These are phyloP conservation scores for Daldinia childiae DNA, from an alignment of 495 filamentous ascomycete species.

Conservation along the genomic window DNA sequence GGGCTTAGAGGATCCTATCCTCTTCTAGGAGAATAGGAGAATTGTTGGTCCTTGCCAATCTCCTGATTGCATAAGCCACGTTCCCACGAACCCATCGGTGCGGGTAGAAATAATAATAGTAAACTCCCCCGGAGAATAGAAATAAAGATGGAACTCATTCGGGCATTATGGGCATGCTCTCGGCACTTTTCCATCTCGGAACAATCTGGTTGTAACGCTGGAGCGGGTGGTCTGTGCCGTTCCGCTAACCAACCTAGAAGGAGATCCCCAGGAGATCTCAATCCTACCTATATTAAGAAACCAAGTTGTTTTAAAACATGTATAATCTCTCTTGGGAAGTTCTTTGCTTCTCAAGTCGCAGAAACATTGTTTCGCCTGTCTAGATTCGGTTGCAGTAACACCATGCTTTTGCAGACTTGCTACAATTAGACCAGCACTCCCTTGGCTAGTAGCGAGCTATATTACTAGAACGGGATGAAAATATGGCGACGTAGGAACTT, in stretches of 20 bases:
- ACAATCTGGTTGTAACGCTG: slow-evolving; percentile 17
- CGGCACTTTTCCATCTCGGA: slow-evolving; percentile 16
- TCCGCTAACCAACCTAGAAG: slow-evolving; percentile 20
- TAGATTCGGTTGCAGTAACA: slow-evolving; percentile 8
- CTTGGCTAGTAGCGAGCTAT: slow-evolving; percentile 4
- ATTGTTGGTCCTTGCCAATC: slow-evolving; percentile 22
- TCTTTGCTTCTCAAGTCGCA: neutral
- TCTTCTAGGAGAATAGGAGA: slow-evolving; percentile 2
- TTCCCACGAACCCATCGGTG: slow-evolving; percentile 22
- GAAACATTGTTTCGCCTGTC: neutral
- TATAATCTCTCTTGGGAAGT: slow-evolving; percentile 9
- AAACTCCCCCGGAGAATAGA: neutral
- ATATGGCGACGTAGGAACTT: neutral
- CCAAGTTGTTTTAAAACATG: slow-evolving; percentile 18
- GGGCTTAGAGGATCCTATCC: slow-evolving; percentile 24
- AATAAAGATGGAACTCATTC: slow-evolving; percentile 3
- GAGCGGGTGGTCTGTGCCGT: neutral
- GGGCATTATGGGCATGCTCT: slow-evolving; percentile 2
- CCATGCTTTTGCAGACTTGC: neutral
- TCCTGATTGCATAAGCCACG: slow-evolving; percentile 31
- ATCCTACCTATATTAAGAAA: slow-evolving; percentile 15
- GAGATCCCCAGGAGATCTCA: slow-evolving; percentile 6
- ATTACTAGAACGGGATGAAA: slow-evolving; percentile 3
- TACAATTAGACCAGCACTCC: slow-evolving; percentile 10
- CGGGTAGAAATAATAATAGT: slow-evolving; percentile 9